A percentile compares a stretch with the other conserved stretches of the same genome.
phyloP scores from a whole-genome alignment of 2,329 filamentous ascomycete species.

The Colletotrichum sp. region DNA sequence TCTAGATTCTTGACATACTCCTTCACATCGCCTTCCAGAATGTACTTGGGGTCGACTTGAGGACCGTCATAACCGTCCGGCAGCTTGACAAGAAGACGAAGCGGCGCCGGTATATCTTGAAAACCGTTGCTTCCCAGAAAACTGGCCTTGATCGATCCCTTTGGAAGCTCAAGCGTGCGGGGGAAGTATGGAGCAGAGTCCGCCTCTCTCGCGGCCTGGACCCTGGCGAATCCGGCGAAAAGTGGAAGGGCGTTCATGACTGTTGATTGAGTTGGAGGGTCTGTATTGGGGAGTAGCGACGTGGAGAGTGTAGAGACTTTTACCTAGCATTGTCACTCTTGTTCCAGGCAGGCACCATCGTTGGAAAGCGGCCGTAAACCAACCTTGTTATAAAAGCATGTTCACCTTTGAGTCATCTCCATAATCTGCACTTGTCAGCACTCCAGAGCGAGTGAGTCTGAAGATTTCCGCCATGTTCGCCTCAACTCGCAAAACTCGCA shows the following conservation, averaged over 20 bases:
- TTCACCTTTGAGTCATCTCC: neutral
- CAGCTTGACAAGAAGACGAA: neutral
- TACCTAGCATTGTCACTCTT: neutral
- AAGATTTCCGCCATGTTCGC: accelerated
- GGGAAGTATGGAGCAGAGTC: neutral
- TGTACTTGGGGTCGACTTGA: neutral
- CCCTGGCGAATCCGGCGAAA: neutral
- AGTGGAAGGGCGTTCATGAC: neutral
- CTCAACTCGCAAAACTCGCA: neutral
- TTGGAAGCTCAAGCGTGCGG: neutral
- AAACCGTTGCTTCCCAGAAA: neutral
- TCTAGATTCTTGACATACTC: neutral
- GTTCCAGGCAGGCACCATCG: neutral
- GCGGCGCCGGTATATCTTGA: neutral
- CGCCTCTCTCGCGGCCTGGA: neutral
- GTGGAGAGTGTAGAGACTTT: neutral
- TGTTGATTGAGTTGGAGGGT: neutral
- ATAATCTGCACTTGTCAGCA: neutral
- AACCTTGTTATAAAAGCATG: neutral
- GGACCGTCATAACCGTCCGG: neutral
- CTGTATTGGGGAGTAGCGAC: neutral
- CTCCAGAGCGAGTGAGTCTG: neutral
- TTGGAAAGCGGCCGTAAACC: neutral
- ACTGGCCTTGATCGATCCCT: neutral
- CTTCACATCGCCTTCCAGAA: neutral